Percentiles rank a stretch among this genome's conserved stretches.
Conservation (phyloP, 139 green algal genomes). For the Chlamydomonas eustigma region DNA sequence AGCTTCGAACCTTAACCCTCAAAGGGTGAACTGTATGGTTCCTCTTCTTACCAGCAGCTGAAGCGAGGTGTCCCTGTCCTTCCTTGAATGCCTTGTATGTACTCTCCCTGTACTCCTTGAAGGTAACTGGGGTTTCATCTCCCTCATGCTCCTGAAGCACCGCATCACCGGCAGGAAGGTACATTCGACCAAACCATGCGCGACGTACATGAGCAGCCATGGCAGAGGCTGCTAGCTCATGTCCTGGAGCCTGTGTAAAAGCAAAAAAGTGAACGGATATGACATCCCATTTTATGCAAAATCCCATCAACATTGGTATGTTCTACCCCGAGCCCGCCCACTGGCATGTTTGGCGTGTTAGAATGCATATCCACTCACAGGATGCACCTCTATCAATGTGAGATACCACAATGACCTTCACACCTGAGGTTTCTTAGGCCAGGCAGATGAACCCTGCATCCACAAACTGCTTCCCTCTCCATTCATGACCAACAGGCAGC, state of each 20-base stretch:
- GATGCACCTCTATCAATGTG: neutral
- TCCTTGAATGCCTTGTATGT: conserved; percentile 4
- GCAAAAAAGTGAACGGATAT: no score
- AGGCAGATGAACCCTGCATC: neutral
- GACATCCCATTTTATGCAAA: no score
- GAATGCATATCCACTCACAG: no score
- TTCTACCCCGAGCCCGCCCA: no score
- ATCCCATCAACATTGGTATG: neutral
- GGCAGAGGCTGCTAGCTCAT: conserved; percentile 14
- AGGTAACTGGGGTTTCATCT: neutral
- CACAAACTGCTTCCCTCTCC: conserved; percentile 21
- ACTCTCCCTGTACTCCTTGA: conserved; percentile 19
- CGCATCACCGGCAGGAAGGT: conserved; percentile 12
- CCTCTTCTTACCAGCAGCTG: neutral
- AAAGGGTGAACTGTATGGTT: no score
- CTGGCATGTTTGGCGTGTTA: no score
- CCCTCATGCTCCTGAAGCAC: neutral
- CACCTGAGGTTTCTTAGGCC: neutral
- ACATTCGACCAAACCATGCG: conserved; percentile 34
- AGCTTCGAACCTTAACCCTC: no score
- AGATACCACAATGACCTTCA: neutral
- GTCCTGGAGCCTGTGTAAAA: conserved; percentile 4
- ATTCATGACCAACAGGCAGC: conserved; percentile 29
- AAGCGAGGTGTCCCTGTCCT: neutral
- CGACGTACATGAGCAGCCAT: neutral